Evolutionary conservation across 331 rosid genomes (phyloP).

Genomic region (Acacia pycnantha): DNA sequence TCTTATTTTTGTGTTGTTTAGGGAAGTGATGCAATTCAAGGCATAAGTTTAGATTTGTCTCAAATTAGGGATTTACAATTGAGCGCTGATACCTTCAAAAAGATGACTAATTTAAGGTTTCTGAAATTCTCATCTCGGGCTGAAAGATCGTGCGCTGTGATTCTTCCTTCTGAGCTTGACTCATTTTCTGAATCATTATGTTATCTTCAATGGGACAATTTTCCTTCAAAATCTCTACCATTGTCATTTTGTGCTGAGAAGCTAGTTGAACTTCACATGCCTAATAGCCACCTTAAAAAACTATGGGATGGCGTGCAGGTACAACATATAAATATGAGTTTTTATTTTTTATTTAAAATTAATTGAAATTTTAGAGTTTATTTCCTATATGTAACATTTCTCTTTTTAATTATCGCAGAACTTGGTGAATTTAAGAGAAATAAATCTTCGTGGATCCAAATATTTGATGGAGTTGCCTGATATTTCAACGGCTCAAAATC

Average conservation of each 20-base stretch:
- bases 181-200: background rate
- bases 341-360: background rate
- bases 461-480: background rate
- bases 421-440: background rate
- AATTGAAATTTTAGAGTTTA: background rate
- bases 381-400: background rate
- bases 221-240: background rate
- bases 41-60: background rate
- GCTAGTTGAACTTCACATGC: background rate
- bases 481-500: background rate
- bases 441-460: background rate
- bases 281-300: background rate
- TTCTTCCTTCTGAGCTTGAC: background rate
- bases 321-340: background rate
- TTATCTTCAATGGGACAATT: conserved; percentile 3
- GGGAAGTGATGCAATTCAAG: background rate
- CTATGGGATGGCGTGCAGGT: conserved; percentile 3
- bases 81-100: background rate
- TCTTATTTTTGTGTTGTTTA: background rate
- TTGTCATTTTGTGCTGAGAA: background rate
- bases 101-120: background rate
- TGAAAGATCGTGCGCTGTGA: background rate
- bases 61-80: background rate
- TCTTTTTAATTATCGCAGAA: background rate
- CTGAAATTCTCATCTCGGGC: background rate